Evolutionary conservation across 768 basidiomycete species (phyloP), one percentile per base, ranked within the genome.

Genomic region (Daedaleopsis sinensis): DNA sequence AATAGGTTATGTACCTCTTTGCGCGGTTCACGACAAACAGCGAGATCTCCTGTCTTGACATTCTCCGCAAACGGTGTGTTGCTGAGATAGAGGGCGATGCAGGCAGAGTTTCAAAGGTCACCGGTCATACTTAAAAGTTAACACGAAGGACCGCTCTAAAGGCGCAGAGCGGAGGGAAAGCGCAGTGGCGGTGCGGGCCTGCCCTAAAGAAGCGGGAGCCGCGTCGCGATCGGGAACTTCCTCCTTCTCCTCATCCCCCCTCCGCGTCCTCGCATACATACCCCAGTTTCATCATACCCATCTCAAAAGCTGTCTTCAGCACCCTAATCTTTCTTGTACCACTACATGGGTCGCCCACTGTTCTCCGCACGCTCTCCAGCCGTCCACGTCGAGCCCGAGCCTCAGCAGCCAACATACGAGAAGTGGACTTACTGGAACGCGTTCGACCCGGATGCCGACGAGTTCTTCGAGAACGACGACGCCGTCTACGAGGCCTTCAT

Each of bases 371-470:
- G 52, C 57, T 58, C 60, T 54, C 67, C 67, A 37, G 62, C 50
- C 42, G 64, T 68, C n/a, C 67, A 62, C 60, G 58, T 68, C 57
- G 64, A 68, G 57, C 64, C 67, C 2, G 62, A 68, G 53, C 61
- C 55, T 16, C 44, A 59, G 24, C 56, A 57, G 37, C 67, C 65
- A 24, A 23, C 61, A 18, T 85, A 77, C 78, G 78, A 84, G 71
- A 84, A 76, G 71, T 91, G 89, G 88, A 83, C 85, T 58, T 73
- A 78, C 63, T 79, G 78, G 73, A 88, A 89, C 70, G 78, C 83
- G 11, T 91, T 91, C 72, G 89, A 91, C 73, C 90, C 90, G 6
- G 90, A 91, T 73, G 86, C 88, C n/a, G 88, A 90, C 67, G 89
- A 89, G 65, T 90, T 90, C 70, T 88, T 88, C 69, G 76, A 75